Percentiles rank a stretch among this genome's conserved stretches.
Evolutionary conservation across 2,329 filamentous ascomycete species (phyloP).

Genomic region (Fusarium albidum): DNA sequence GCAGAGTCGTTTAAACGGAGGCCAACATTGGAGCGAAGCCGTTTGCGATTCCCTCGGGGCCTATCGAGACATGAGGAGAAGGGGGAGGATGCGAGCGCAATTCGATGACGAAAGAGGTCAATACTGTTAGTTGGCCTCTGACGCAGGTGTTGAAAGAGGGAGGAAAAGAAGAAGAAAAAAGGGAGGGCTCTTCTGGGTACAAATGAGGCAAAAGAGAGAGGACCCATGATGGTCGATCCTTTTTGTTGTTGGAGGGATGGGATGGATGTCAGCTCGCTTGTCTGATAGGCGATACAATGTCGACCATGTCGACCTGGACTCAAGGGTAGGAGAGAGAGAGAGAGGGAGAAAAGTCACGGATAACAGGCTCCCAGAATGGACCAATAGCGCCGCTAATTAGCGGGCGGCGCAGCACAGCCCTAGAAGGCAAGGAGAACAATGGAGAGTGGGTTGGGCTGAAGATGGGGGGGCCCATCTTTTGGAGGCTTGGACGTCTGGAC

Average conservation of each 20-base stretch:
- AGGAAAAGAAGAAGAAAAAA: constrained; percentile 18
- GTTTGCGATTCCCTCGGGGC: constrained; percentile 5
- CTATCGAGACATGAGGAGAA: constrained; percentile 13
- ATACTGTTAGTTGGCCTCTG: not conserved
- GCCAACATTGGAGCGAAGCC: constrained; percentile 34
- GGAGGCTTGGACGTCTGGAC: constrained; percentile 16
- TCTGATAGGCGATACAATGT: constrained; percentile 33
- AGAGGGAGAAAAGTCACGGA: not conserved
- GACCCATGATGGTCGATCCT: constrained; percentile 8
- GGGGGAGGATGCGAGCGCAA: not conserved
- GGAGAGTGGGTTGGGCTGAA: constrained; percentile 12
- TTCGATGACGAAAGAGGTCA: not conserved
- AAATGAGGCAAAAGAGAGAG: not conserved
- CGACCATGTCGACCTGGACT: not conserved
- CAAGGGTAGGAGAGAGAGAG: no score
- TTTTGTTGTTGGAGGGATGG: no score
- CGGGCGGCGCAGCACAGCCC: constrained; percentile 36
- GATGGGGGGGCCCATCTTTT: no score
- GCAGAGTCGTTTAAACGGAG: constrained; percentile 31
- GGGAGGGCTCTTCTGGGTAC: no score
- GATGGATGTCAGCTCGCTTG: constrained; percentile 36
- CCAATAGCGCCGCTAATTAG: constrained; percentile 8
- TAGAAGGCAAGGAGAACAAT: constrained; percentile 23
- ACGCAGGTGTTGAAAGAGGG: constrained; percentile 9
- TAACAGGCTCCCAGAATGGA: not conserved